phyloP scores from a whole-genome alignment of 352 stramenopile genomes.

The Globisporangium solare region DNA sequence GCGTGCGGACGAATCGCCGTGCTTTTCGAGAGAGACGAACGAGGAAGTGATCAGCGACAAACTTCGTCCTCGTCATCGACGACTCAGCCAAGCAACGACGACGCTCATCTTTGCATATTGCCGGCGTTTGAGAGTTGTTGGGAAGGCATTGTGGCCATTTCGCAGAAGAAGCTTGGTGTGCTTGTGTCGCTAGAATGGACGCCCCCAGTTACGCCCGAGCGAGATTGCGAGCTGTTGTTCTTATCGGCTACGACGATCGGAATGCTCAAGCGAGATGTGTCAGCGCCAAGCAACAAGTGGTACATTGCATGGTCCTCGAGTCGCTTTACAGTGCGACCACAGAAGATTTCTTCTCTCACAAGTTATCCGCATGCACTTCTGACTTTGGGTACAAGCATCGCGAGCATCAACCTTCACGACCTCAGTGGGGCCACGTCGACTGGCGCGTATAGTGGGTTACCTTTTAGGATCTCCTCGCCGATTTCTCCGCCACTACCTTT shows the following conservation, averaged over 20 bases:
- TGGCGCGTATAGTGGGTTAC: constrained; percentile 8
- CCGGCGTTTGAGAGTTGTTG: constrained; percentile 40
- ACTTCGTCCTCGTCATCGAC: constrained; percentile 9
- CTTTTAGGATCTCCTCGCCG: constrained; percentile 12
- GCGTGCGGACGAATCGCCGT: constrained; percentile 50
- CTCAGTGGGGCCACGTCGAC: constrained; percentile 20
- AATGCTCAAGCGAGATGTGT: constrained; percentile 50
- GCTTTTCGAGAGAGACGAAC: constrained; percentile 28
- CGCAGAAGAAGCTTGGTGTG: constrained; percentile 53
- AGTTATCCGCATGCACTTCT: constrained; percentile 52
- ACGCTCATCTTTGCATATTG: constrained; percentile 43
- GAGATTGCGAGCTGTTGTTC: constrained; percentile 57
- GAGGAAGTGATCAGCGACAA: neutral
- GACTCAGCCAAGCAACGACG: constrained; percentile 5
- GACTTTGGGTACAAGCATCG: constrained; percentile 41
- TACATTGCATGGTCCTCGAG: constrained; percentile 54
- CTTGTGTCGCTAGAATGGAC: constrained; percentile 68
- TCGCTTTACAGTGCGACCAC: constrained; percentile 48
- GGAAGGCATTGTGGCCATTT: constrained; percentile 49
- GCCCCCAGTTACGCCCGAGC: constrained; percentile 38
- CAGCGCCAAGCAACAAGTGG: constrained; percentile 39
- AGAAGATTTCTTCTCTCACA: constrained; percentile 42
- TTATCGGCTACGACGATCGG: constrained; percentile 61
- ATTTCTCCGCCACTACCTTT: neutral
- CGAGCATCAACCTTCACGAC: constrained; percentile 54